Percentiles rank a stretch among this genome's conserved stretches.
Conservation (phyloP, 192 early-diverging fungal species). For the Spinellus fusiger region DNA sequence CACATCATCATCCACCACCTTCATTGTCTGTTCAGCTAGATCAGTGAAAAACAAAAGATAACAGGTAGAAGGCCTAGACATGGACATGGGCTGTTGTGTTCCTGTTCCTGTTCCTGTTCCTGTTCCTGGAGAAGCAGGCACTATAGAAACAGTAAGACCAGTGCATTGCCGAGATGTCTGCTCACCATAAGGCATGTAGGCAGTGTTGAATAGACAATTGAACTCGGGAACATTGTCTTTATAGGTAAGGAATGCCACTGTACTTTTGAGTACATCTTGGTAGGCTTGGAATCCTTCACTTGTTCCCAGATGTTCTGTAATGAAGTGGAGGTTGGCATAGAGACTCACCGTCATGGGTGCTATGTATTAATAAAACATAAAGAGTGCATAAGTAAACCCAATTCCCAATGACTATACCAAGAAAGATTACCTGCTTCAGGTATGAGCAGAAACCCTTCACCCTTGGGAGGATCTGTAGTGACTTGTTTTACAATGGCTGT, state of each 20-base stretch:
- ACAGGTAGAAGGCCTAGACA: constrained; percentile 25
- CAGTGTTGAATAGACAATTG: constrained; percentile 10
- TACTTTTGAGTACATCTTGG: constrained; percentile 39
- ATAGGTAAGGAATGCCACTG: constrained; percentile 34
- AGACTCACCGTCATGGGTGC: constrained; percentile 31
- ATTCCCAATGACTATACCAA: not conserved
- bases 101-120: not conserved
- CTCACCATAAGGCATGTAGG: constrained; percentile 27
- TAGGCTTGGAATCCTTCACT: constrained; percentile 41
- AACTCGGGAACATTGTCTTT: constrained; percentile 16
- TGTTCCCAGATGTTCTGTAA: constrained; percentile 36
- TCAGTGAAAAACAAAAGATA: constrained; percentile 41
- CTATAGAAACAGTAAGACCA: too few relatives aligned
- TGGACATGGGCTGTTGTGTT: constrained; percentile 1
- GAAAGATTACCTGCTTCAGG: constrained; percentile 5
- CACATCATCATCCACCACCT: constrained; percentile 33
- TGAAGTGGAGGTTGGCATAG: constrained; percentile 47
- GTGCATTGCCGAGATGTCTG: too few relatives aligned
- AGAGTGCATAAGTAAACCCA: not conserved
- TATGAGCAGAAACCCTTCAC: constrained; percentile 6
- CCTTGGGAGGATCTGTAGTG: constrained; percentile 23
- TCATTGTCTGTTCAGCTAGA: constrained; percentile 42
- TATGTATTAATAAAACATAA: not conserved
- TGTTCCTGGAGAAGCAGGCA: too few relatives aligned
- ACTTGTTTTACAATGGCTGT: constrained; percentile 43